Conservation (phyloP, 306 rosid species). For the Neltuma alba region DNA sequence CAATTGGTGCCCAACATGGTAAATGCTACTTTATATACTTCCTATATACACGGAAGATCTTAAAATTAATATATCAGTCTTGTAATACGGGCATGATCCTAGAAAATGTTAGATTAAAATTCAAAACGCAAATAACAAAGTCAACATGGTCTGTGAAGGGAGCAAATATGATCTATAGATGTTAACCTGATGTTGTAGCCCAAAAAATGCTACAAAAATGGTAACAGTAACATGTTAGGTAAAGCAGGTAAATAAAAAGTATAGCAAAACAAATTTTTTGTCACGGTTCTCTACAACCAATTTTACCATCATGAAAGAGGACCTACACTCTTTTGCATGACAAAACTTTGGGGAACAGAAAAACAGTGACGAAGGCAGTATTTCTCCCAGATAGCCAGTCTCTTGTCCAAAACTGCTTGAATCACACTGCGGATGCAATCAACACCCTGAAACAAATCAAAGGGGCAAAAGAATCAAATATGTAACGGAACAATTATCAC, state of each 20-base stretch:
- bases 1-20: neutral
- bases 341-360: constrained; percentile 68
- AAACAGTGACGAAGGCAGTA: constrained; percentile 73
- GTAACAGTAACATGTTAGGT: neutral
- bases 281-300: neutral
- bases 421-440: constrained; percentile 46
- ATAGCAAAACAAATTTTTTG: neutral
- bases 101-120: neutral
- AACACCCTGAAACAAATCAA: constrained; percentile 52
- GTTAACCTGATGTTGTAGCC: neutral
- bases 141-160: no score
- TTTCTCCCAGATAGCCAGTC: constrained; percentile 77
- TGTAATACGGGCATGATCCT: neutral
- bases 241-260: neutral
- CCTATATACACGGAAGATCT: neutral
- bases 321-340: constrained; percentile 60
- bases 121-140: neutral
- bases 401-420: constrained; percentile 64
- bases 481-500: neutral
- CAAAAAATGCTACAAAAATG: neutral
- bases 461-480: neutral
- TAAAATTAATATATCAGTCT: neutral
- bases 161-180: neutral
- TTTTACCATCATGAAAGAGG: constrained; percentile 19
- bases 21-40: neutral